A percentile compares a stretch with the other conserved stretches of the same genome.
Evolutionary conservation across 345 rosid genomes (phyloP).

Genomic region (Camelina sativa): DNA sequence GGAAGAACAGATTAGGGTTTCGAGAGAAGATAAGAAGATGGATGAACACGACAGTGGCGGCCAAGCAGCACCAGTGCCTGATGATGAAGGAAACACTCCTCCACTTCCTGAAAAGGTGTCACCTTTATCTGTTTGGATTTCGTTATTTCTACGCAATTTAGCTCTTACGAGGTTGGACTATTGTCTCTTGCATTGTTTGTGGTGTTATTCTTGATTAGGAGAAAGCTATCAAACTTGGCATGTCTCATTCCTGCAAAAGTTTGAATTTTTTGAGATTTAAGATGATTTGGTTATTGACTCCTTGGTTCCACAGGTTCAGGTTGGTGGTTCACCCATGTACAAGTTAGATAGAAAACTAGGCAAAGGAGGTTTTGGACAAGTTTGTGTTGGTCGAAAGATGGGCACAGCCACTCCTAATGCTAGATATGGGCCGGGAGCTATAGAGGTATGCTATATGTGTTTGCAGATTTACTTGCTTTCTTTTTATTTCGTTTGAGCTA

Average conservation of each 20-base stretch:
- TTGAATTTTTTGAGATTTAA: neutral
- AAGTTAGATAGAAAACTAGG: slow-evolving; percentile 83
- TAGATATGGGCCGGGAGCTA: slow-evolving; percentile 76
- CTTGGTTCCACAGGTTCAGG: slow-evolving; percentile 63
- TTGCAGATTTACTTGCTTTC: neutral
- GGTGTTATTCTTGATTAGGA: slow-evolving; percentile 1
- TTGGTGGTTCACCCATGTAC: slow-evolving; percentile 85
- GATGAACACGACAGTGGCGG: slow-evolving; percentile 76
- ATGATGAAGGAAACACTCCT: slow-evolving; percentile 85
- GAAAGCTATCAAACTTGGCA: neutral
- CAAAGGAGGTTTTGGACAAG: slow-evolving; percentile 99
- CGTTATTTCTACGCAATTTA: neutral
- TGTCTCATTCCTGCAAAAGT: neutral
- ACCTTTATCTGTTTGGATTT: neutral
- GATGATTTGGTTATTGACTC: neutral
- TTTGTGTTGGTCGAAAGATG: slow-evolving; percentile 79
- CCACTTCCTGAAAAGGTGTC: slow-evolving; percentile 89
- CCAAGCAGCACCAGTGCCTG: slow-evolving; percentile 66
- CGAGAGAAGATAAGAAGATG: slow-evolving; percentile 58
- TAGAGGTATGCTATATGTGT: slow-evolving; percentile 58
- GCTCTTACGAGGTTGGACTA: neutral
- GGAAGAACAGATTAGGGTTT: slow-evolving; percentile 38
- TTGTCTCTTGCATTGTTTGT: slow-evolving; percentile 31
- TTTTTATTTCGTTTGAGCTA: neutral
- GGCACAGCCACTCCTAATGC: slow-evolving; percentile 50